Percentiles rank a stretch among this genome's conserved stretches.
Conservation (phyloP, 306 rosid genomes). For the Acacia confusa region DNA sequence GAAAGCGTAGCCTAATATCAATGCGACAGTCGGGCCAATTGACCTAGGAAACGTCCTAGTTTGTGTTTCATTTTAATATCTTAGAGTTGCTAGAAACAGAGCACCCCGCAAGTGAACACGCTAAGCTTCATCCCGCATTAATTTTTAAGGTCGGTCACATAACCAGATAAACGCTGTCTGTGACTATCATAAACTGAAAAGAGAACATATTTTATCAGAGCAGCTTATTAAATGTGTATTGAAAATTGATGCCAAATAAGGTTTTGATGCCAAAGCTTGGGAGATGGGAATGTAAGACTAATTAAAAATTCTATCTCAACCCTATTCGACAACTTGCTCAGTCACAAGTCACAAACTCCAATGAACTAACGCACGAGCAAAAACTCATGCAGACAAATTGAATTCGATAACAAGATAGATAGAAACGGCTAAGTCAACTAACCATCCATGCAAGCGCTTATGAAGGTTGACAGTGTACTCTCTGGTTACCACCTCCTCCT, state of each 20-base stretch:
- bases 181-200: not conserved
- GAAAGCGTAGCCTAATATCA: no score
- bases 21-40: not conserved
- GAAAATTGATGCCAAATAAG: no score
- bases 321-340: not conserved
- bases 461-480: constrained; percentile 57
- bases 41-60: not conserved
- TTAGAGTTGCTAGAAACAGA: not conserved
- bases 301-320: not conserved
- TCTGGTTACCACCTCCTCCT: constrained; percentile 46
- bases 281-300: no score
- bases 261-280: not conserved
- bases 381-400: not conserved
- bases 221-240: not conserved
- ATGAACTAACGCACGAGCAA: not conserved
- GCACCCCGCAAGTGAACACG: not conserved
- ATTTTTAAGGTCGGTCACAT: not conserved
- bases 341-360: not conserved
- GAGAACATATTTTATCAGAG: not conserved
- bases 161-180: not conserved
- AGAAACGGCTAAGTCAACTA: not conserved
- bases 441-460: constrained; percentile 56
- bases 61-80: not conserved
- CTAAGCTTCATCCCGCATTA: not conserved
- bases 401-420: not conserved